These are phyloP conservation scores for Candida glaebosa DNA, from an alignment of 805 yeast species.

Conservation along the genomic window DNA sequence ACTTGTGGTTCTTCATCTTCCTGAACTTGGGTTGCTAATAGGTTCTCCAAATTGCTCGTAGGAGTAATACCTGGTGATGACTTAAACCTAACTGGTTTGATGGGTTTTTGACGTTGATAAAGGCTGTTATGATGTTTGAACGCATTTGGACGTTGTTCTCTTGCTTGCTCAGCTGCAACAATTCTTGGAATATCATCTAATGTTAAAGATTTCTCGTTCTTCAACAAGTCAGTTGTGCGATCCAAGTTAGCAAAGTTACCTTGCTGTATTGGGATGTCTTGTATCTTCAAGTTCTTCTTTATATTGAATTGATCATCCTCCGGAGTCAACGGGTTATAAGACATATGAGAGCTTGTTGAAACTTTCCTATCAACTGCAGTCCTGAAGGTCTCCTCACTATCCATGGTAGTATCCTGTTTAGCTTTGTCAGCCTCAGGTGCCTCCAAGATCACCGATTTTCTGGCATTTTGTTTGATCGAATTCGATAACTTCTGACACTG, in stretches of 20 bases:
- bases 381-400: constrained; percentile 6
- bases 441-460: constrained; percentile 64
- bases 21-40: constrained; percentile 1
- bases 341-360: constrained; percentile 27
- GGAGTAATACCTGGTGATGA: constrained; percentile 5
- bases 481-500: constrained; percentile 57
- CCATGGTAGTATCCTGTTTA: constrained; percentile 9
- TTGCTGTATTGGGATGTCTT: constrained; percentile 39
- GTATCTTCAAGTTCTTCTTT: constrained; percentile 23
- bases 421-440: constrained; percentile 53
- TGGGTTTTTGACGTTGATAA: constrained; percentile 30
- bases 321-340: constrained; percentile 13
- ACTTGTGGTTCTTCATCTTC: constrained; percentile 2
- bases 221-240: constrained; percentile 65
- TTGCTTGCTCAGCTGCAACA: constrained; percentile 94
- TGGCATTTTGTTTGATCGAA: constrained; percentile 55
- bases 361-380: constrained; percentile 20
- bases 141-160: constrained; percentile 90
- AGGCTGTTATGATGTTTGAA: constrained; percentile 69
- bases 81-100: constrained; percentile 5
- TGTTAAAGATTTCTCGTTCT: constrained; percentile 81
- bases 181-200: constrained; percentile 95
- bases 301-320: constrained; percentile 27
- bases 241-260: constrained; percentile 41
- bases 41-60: constrained; percentile 7